phyloP scores from a whole-genome alignment of 2,329 filamentous ascomycete species.

The Aspergillus pseudonomiae region DNA sequence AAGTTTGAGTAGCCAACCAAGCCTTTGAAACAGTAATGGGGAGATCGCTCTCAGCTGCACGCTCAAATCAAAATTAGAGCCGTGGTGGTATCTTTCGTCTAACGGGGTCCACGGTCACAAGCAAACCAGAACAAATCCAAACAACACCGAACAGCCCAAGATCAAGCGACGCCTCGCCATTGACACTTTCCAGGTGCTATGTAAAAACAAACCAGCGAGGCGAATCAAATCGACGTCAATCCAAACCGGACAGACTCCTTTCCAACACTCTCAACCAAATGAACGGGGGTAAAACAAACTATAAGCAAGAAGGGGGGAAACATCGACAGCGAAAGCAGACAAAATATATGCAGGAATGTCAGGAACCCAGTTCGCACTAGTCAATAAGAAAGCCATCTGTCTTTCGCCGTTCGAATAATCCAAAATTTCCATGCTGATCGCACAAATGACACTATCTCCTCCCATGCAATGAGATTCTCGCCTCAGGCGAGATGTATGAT shows the following conservation, averaged over 20 bases:
- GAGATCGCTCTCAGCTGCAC: background rate
- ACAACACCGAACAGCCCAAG: conserved; percentile 4
- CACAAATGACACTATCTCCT: conserved; percentile 11
- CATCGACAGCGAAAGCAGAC: background rate
- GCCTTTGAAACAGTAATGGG: conserved; percentile 1
- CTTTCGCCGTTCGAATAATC: conserved; percentile 15
- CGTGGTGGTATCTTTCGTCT: conserved; percentile 12
- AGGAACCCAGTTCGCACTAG: conserved; percentile 2
- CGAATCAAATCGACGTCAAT: background rate
- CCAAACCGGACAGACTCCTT: background rate
- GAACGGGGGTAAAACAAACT: background rate
- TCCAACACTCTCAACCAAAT: background rate
- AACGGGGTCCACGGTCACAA: conserved; percentile 6
- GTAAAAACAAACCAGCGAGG: background rate
- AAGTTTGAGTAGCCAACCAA: background rate
- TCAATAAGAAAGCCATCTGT: conserved; percentile 9
- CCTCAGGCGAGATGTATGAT: conserved; percentile 8
- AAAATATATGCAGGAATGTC: background rate
- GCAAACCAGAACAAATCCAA: conserved; percentile 7
- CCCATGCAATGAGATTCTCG: conserved; percentile 12
- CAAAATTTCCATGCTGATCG: conserved; percentile 13
- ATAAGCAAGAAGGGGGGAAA: conserved; percentile 1
- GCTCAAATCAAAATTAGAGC: background rate
- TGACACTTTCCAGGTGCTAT: background rate
- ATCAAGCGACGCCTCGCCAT: background rate